Evolutionary conservation across 257 asterid genomes (phyloP).

Genomic region (Solanum pimpinellifolium): DNA sequence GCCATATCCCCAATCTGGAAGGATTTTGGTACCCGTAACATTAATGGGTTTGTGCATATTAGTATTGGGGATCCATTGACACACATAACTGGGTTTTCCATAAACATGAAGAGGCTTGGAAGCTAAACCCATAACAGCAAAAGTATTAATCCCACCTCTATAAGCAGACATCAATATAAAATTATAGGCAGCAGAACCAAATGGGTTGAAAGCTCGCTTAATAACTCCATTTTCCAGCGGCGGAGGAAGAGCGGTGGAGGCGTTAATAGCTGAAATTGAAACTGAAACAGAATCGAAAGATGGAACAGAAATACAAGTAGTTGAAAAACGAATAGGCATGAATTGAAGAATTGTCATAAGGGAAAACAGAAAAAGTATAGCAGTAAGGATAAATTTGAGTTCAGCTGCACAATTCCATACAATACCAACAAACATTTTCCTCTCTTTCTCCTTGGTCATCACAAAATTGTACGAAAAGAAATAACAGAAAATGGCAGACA

Average conservation of each 20-base stretch:
- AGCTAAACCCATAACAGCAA: constrained; percentile 70
- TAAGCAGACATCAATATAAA: constrained; percentile 87
- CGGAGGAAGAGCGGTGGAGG: not conserved
- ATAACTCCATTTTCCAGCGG: constrained; percentile 12
- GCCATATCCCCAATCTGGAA: constrained; percentile 74
- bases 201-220: constrained; percentile 47
- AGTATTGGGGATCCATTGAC: constrained; percentile 70
- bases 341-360: constrained; percentile 52
- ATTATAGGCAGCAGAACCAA: constrained; percentile 67
- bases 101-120: constrained; percentile 72
- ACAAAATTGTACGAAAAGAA: not conserved
- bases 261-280: not conserved
- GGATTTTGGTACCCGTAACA: constrained; percentile 15
- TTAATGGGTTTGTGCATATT: not conserved
- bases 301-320: constrained; percentile 25
- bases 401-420: constrained; percentile 69
- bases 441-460: constrained; percentile 21
- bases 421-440: constrained; percentile 52
- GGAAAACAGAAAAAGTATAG: constrained; percentile 49
- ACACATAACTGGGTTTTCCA: constrained; percentile 60
- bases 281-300: not conserved
- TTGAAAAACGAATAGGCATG: constrained; percentile 43
- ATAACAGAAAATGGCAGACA: not conserved
- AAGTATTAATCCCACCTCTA: constrained; percentile 69
- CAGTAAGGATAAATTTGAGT: constrained; percentile 46